phyloP scores from a whole-genome alignment of 805 yeast species.

The Wickerhamomyces ciferrii region DNA sequence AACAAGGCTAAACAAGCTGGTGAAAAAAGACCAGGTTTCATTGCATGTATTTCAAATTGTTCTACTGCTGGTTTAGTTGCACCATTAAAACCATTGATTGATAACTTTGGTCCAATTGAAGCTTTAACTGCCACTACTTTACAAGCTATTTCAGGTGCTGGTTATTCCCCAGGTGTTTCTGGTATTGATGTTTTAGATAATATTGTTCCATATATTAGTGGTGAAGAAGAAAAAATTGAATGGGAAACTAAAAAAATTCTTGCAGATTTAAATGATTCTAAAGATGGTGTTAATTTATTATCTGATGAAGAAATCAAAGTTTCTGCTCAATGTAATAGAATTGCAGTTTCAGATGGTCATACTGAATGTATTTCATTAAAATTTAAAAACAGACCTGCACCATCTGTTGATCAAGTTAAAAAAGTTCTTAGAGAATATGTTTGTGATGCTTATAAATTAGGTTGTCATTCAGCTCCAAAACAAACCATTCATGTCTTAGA shows the following conservation, averaged over 20 bases:
- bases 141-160: conserved; percentile 98
- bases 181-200: conserved; percentile 94
- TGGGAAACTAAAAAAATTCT: conserved; percentile 97
- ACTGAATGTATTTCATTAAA: conserved; percentile 89
- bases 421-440: conserved; percentile 62
- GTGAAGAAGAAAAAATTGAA: conserved; percentile 98
- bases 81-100: conserved; percentile 91
- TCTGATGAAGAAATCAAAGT: conserved; percentile 72
- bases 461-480: conserved; percentile 90
- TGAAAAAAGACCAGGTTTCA: conserved; percentile 66
- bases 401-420: conserved; percentile 78
- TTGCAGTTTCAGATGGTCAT: conserved; percentile 96
- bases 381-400: conserved; percentile 80
- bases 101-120: conserved; percentile 85
- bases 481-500: conserved; percentile 89
- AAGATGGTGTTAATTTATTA: conserved; percentile 51
- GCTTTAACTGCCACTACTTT: conserved; percentile 83
- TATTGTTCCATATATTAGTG: conserved; percentile 89
- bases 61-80: conserved; percentile 98
- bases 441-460: conserved; percentile 76
- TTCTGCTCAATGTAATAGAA: conserved; percentile 95
- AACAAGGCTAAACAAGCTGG: conserved; percentile 50
- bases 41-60: conserved; percentile 95
- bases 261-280: conserved; percentile 52
- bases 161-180: conserved; percentile 95